Conservation (phyloP, 805 yeast genomes). For the Hanseniaspora vineae region DNA sequence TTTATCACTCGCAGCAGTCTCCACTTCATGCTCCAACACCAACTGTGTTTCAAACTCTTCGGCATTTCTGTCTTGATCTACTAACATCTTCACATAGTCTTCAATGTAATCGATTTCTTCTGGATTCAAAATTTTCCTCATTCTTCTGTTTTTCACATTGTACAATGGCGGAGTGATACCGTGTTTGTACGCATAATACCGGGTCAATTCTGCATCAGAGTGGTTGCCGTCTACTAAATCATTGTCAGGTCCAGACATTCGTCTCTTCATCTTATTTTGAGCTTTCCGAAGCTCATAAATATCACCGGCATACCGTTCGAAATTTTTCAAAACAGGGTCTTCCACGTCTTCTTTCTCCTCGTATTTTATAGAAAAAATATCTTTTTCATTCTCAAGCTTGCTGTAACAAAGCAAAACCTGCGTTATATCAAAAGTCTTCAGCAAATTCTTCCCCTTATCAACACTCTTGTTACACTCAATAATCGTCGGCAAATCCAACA, state of each 20-base stretch:
- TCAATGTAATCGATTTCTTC: slow-evolving; percentile 69
- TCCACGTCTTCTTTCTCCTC: slow-evolving; percentile 29
- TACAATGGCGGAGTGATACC: slow-evolving; percentile 77
- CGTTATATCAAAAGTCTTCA: slow-evolving; percentile 73
- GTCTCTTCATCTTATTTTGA: slow-evolving; percentile 7
- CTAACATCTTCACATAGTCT: slow-evolving; percentile 59
- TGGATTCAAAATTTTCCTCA: slow-evolving; percentile 57
- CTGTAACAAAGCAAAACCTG: slow-evolving; percentile 74
- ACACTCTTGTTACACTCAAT: slow-evolving; percentile 80
- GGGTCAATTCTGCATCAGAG: neutral
- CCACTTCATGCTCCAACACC: slow-evolving; percentile 38
- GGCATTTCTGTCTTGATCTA: slow-evolving; percentile 70
- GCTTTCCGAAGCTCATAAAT: slow-evolving; percentile 8
- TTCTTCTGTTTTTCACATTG: slow-evolving; percentile 55
- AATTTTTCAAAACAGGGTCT: slow-evolving; percentile 24
- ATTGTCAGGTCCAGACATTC: slow-evolving; percentile 2
- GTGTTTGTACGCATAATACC: slow-evolving; percentile 36
- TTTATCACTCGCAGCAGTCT: neutral
- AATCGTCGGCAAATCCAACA: slow-evolving; percentile 82
- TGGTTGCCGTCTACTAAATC: neutral
- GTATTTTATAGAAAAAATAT: slow-evolving; percentile 26
- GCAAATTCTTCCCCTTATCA: slow-evolving; percentile 68
- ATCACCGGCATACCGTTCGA: slow-evolving; percentile 19
- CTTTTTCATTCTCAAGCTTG: slow-evolving; percentile 34
- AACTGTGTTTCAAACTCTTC: slow-evolving; percentile 69